Evolutionary conservation across 495 filamentous ascomycete species (phyloP).

Genomic region (Aspergillus saccharolyticus): DNA sequence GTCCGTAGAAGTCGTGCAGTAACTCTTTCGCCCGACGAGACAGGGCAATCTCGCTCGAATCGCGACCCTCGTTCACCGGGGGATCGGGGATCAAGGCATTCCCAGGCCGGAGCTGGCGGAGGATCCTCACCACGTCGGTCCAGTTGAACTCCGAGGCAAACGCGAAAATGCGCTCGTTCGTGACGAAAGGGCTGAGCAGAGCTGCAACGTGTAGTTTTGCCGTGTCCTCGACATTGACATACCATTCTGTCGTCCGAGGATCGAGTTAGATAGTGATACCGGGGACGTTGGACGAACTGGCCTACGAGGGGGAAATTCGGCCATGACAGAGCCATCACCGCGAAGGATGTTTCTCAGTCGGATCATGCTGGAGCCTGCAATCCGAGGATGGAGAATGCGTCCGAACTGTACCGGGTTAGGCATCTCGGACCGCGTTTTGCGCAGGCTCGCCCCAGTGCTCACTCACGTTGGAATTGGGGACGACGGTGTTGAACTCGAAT

Average conservation of each 20-base stretch:
- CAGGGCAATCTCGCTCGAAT: slow-evolving; percentile 10
- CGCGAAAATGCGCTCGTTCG: slow-evolving; percentile 42
- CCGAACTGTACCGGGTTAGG: slow-evolving; percentile 12
- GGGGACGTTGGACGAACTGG: not conserved
- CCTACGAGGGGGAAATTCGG: slow-evolving; percentile 22
- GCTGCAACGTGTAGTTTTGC: slow-evolving; percentile 45
- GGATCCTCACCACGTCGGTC: slow-evolving; percentile 15
- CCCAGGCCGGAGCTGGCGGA: slow-evolving; percentile 16
- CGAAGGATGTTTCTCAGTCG: slow-evolving; percentile 20
- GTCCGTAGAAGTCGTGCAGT: slow-evolving; percentile 13
- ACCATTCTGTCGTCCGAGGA: slow-evolving; percentile 27
- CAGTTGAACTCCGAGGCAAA: slow-evolving; percentile 18
- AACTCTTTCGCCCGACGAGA: slow-evolving; percentile 10
- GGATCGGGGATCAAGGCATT: slow-evolving; percentile 8
- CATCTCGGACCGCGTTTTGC: not conserved
- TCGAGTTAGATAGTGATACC: not conserved
- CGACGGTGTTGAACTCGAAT: slow-evolving; percentile 47
- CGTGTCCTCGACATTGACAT: slow-evolving; percentile 46
- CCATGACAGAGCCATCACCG: slow-evolving; percentile 17
- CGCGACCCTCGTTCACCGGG: not conserved
- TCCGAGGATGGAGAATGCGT: slow-evolving; percentile 23
- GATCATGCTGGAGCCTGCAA: slow-evolving; percentile 21
- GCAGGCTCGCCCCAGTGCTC: not conserved
- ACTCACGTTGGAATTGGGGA: slow-evolving; percentile 31
- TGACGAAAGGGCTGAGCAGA: slow-evolving; percentile 35